Evolutionary conservation across 2,329 filamentous ascomycete genomes (phyloP).

Genomic region (Gyromitra esculenta): DNA sequence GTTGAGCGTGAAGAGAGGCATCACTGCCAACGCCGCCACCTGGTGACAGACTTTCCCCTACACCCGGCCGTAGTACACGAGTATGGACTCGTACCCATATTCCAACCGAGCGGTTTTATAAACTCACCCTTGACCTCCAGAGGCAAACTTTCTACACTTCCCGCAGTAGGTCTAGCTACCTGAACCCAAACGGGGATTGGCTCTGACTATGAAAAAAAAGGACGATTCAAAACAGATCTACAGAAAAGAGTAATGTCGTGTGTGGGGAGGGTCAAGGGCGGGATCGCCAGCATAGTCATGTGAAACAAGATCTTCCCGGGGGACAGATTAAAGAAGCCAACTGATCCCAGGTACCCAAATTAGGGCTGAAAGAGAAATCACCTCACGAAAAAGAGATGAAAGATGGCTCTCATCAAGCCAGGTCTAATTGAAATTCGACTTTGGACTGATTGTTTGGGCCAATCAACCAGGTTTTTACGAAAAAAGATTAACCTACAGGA

Average conservation of each 20-base stretch:
- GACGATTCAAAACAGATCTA: background rate
- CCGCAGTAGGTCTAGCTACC: too few relatives aligned
- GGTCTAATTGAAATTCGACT: background rate
- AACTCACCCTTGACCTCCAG: too few relatives aligned
- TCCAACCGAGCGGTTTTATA: background rate
- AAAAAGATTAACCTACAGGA: background rate
- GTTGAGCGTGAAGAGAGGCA: too few relatives aligned
- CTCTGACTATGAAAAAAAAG: too few relatives aligned
- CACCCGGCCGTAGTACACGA: background rate
- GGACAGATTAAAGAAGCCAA: background rate
- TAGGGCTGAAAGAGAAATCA: background rate
- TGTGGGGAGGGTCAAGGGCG: background rate
- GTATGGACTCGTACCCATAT: background rate
- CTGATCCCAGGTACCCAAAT: background rate
- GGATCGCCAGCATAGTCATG: background rate
- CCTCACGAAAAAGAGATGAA: background rate
- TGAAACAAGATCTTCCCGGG: slow-evolving; percentile 2
- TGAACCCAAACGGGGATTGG: too few relatives aligned
- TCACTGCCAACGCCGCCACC: too few relatives aligned
- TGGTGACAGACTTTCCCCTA: background rate
- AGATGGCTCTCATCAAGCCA: background rate
- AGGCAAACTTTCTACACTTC: too few relatives aligned
- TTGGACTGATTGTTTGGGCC: background rate
- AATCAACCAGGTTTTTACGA: background rate
- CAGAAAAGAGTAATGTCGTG: slow-evolving; percentile 2